These are phyloP conservation scores for Pseudogymnoascus sp. DNA, from an alignment of 2,329 filamentous ascomycete genomes.

Conservation along the genomic window DNA sequence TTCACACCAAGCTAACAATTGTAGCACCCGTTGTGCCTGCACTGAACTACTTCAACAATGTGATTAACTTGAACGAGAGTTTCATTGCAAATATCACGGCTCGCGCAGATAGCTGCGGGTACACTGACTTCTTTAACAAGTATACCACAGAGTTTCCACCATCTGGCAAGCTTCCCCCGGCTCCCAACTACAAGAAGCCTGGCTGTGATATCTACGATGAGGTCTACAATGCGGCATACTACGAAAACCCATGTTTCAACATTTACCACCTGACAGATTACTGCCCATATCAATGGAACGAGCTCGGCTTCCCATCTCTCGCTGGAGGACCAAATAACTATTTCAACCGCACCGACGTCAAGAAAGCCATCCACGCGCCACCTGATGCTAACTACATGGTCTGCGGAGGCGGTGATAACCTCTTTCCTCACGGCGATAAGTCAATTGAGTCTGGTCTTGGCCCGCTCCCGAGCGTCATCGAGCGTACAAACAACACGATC, in stretches of 20 bases:
- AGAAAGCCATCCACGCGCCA: slow-evolving; percentile 52
- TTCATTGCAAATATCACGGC: slow-evolving; percentile 40
- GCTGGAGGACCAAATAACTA: slow-evolving; percentile 49
- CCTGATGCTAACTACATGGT: slow-evolving; percentile 40
- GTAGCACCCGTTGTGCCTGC: slow-evolving; percentile 38
- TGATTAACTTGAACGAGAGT: slow-evolving; percentile 47
- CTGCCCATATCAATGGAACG: slow-evolving; percentile 25
- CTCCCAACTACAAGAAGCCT: slow-evolving; percentile 14
- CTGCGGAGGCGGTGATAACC: slow-evolving; percentile 41
- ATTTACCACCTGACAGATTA: slow-evolving; percentile 53
- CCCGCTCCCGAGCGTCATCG: slow-evolving; percentile 52
- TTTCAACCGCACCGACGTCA: slow-evolving; percentile 55
- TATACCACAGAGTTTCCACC: slow-evolving; percentile 50
- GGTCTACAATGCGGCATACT: slow-evolving; percentile 41
- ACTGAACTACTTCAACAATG: slow-evolving; percentile 40
- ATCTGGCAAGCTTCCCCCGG: slow-evolving; percentile 41
- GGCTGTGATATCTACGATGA: slow-evolving; percentile 29
- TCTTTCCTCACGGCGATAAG: slow-evolving; percentile 39
- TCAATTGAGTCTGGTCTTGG: slow-evolving; percentile 41
- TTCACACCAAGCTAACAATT: slow-evolving; percentile 10
- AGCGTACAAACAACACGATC: slow-evolving; percentile 51
- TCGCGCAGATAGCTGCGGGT: slow-evolving; percentile 43
- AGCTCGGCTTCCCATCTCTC: slow-evolving; percentile 36
- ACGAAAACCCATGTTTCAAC: slow-evolving; percentile 59
- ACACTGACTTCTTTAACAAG: slow-evolving; percentile 40